Evolutionary conservation across 176 grass and related monocot genomes (phyloP), one percentile per base, ranked within the genome.

Genomic region (Carex myosuroides): DNA sequence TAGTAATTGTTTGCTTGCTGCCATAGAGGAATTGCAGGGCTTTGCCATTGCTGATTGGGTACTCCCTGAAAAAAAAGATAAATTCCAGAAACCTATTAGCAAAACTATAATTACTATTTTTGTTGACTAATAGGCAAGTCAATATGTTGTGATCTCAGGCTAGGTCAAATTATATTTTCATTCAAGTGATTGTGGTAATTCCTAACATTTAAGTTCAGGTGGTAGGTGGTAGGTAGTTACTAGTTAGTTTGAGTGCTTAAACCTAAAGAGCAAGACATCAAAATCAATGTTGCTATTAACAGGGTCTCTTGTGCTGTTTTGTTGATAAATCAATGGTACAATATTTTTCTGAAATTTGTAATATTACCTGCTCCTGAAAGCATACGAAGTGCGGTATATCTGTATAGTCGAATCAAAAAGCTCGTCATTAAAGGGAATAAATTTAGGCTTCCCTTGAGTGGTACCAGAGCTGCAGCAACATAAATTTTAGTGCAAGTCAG

Each of bases 401-500:
- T 99, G 91, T 67, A 99, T 91, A 65, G 93, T 99, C 18, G 90
- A 89, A 52, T 95, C 89, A 83, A 99, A 86, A 32, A 99, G 85
- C 85, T 99, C 93, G 21, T 95, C 96, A 63, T 90, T 99, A 72
- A 99, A 99, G 26, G 96, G 91, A 58, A 99, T 54, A 78, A 90
- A 95, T 84, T 99, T 99, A 32, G 93, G 96, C 72, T 91, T 99
- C 70, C 96, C 96, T 44, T 96, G 88, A 46, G 97, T 99, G 21
- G 97, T 99, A 48, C 97, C 97, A 69, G 97, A 99, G 87, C 97
- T 99, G 87, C 18, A 86, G 30, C 18, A 59, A 88, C 58, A 61
- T 72, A 78, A 71, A 82, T 85, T 70, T 0, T 44, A 18, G 81
- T 20, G 46, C 54, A 74, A 75, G 61, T 26, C 65, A 81, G 70